Evolutionary conservation across 495 filamentous ascomycete genomes (phyloP), one percentile per base, ranked within the genome.

Genomic region (Podospora pseudoanserina): DNA sequence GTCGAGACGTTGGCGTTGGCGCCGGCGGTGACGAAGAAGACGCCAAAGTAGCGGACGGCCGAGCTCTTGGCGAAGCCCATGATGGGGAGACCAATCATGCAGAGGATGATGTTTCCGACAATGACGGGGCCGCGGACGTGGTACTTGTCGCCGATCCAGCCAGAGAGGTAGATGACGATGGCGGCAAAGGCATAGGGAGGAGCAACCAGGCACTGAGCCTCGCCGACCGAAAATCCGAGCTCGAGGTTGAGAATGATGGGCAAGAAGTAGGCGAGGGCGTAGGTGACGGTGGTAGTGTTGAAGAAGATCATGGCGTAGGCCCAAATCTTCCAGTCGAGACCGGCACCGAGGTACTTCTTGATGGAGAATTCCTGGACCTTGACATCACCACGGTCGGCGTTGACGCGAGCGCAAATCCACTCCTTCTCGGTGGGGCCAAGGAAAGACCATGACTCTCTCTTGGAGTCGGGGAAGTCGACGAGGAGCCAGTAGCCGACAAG

Each of bases 231-330:
- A 79, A 88, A 91, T 34, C 83, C 83, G 83, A 91, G 85, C 64
- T 83, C 84, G 2, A 74, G 71, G 5, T 73, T 68, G 16, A 90
- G 84, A 73, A 90, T 90, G 71, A 89, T 83, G 28, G 89, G 88
- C 18, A 91, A 76, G 79, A 90, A 90, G 78, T 88, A 90, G 53
- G 87, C 86, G 54, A 90, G 86, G 15, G 87, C 84, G 72, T 90
- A 89, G 26, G 85, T 81, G 67, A 85, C 80, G 19, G 87, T 88
- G 6, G 86, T 87, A 23, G 81, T 79, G 74, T 79, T 84, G 76
- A 86, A 85, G 78, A 86, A 88, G 67, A 87, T 82, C 74, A 86
- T 71, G 23, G 81, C 86, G 69, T 87, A 89, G 1, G 74, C 83
- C 87, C 87, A 90, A 62, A 90, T 84, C 76, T 90, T 89, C 60